Base-by-base conservation (phyloP, 495 filamentous ascomycete genomes). In the Hypoxylon cercidicola region DNA sequence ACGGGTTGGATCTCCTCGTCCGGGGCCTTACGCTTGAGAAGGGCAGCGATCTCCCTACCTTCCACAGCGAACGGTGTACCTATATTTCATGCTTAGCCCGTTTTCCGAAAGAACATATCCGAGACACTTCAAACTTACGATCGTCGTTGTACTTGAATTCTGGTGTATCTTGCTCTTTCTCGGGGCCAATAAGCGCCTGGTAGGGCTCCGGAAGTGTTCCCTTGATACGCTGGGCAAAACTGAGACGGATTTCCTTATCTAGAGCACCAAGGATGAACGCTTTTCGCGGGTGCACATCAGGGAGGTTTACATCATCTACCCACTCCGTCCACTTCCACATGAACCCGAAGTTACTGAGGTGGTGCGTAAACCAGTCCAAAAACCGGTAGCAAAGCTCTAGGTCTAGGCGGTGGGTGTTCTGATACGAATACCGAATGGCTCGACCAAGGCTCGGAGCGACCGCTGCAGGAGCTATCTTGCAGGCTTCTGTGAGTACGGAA, bases 321-420 rank as follows among this genome's bases (percentile, higher is more conserved):
- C 95, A 99, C 78, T 99, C 95, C 16, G 89, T 89, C 95, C 95
- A 99, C 78, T 98, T 98, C 95, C 95, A 99, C 3, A 96, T 95
- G 70, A 98, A 99, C 37, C 96, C 95, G 70, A 98, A 99, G 78
- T 99, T 99, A 75, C 93, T 97, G 66, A 99, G 74, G 79, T 99
- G 95, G 71, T 99, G 96, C 12, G 93, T 84, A 70, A 99, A 99
- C 95, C 95, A 99, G 74, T 98, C 95, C 71, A 96, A 81, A 77
- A 97, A 98, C 13, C 95, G 88, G 74, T 91, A 88, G 57, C 78
- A 84, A 35, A 99, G 78, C 77, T 99, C 96, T 39, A 96, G 75
- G 69, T 99, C 95, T 79, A 98, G 88, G 3, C 82, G 81, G 62
- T 93, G 88, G 6, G 92, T 74, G 62, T 88, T 90, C 40, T 88